Conservation (phyloP, 1,139 yeast genomes). For the Trichomonascaceae sp. region DNA sequence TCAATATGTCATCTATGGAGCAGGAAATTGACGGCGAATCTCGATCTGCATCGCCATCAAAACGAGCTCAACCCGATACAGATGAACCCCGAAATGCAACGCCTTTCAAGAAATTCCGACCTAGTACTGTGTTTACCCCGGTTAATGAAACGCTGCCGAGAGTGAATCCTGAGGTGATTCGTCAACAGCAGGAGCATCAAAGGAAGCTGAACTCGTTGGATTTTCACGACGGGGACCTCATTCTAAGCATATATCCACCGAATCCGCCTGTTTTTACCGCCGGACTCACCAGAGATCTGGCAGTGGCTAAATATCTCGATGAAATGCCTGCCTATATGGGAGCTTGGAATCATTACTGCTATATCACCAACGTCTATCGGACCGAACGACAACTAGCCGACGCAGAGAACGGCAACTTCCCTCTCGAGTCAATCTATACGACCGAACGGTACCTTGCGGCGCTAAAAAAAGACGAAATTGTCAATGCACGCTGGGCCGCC, state of each 20-base stretch:
- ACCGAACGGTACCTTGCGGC: slow-evolving; percentile 25
- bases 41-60: background rate
- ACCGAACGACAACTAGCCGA: slow-evolving; percentile 28
- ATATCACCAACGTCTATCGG: slow-evolving; percentile 24
- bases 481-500: slow-evolving; percentile 23
- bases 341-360: slow-evolving; percentile 25
- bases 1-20: slow-evolving; percentile 32
- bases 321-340: slow-evolving; percentile 22
- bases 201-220: background rate
- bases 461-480: slow-evolving; percentile 27
- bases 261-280: slow-evolving; percentile 5
- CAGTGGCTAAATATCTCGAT: slow-evolving; percentile 14
- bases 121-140: slow-evolving; percentile 13
- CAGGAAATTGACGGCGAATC: slow-evolving; percentile 15
- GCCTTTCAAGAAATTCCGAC: slow-evolving; percentile 4
- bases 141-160: slow-evolving; percentile 13
- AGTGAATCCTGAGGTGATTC: slow-evolving; percentile 11
- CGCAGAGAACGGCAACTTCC: slow-evolving; percentile 17
- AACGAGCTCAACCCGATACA: slow-evolving; percentile 1
- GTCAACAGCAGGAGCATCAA: background rate
- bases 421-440: slow-evolving; percentile 19
- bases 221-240: slow-evolving; percentile 5
- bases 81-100: background rate
- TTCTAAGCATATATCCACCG: slow-evolving; percentile 10
- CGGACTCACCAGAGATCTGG: slow-evolving; percentile 2